A percentile compares a stretch with the other conserved stretches of the same genome.
Conservation (phyloP, 257 asterid genomes). For the Salvia hispanica region DNA sequence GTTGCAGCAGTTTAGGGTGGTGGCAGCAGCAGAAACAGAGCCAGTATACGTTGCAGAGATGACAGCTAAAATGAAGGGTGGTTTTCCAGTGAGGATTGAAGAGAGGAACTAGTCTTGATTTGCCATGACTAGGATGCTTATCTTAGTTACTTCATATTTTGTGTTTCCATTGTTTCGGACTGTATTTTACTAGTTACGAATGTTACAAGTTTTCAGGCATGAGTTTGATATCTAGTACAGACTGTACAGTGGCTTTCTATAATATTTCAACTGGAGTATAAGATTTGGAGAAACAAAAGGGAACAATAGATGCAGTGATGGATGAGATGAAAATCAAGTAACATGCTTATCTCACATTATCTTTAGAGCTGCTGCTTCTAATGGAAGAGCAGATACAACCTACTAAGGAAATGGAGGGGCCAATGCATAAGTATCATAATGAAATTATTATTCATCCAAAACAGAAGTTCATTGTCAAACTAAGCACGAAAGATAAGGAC, state of each 20-base stretch:
- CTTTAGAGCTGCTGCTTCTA: too few species aligned
- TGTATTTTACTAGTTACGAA: constrained; percentile 8
- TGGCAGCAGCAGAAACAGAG: constrained; percentile 31
- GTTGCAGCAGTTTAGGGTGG: constrained; percentile 35
- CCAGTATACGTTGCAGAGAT: constrained; percentile 24
- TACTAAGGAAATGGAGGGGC: too few species aligned
- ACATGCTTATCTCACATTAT: too few species aligned
- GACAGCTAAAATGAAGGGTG: constrained; percentile 45
- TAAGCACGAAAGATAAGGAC: too few species aligned
- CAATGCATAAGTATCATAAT: too few species aligned
- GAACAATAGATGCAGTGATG: neutral
- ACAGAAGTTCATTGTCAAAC: too few species aligned
- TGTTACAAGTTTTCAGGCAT: neutral
- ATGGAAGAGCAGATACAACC: too few species aligned
- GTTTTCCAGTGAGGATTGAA: constrained; percentile 42
- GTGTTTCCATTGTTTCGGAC: neutral
- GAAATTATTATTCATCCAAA: too few species aligned
- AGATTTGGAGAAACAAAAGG: neutral
- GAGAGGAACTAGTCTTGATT: constrained; percentile 21
- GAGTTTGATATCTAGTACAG: too few species aligned
- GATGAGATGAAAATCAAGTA: too few species aligned
- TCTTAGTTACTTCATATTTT: neutral
- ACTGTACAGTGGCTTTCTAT: neutral
- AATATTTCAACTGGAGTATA: neutral
- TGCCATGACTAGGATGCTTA: neutral